These are phyloP conservation scores for Metschnikowia amazonensis DNA, from an alignment of 805 yeast genomes.

Conservation along the genomic window DNA sequence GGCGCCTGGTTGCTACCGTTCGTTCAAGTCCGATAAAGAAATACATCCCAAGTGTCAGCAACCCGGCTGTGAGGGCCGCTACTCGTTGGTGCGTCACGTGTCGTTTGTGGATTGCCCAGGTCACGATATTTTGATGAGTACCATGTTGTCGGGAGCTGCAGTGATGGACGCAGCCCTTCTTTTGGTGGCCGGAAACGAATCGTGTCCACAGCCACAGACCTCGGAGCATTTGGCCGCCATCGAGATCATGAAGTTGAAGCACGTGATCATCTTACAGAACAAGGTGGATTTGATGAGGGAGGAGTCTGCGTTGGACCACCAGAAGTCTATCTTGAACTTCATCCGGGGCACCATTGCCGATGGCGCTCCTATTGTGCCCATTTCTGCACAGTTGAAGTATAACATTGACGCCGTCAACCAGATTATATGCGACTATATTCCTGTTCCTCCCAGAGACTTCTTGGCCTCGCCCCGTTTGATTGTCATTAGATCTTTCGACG, in stretches of 20 bases:
- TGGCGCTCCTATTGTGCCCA: slow-evolving; percentile 98
- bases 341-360: slow-evolving; percentile 98
- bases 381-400: slow-evolving; percentile 97
- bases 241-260: slow-evolving; percentile 97
- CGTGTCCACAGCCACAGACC: slow-evolving; percentile 99
- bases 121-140: slow-evolving; percentile 99
- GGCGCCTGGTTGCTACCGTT: slow-evolving; percentile 91
- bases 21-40: slow-evolving; percentile 93
- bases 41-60: slow-evolving; percentile 88
- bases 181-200: slow-evolving; percentile 96
- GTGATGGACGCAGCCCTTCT: slow-evolving; percentile 99
- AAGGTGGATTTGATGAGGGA: slow-evolving; percentile 98
- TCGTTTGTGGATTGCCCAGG: slow-evolving; percentile 99
- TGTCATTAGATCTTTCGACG: slow-evolving; percentile 97
- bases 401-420: slow-evolving; percentile 98
- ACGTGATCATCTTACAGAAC: slow-evolving; percentile 92
- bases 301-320: slow-evolving; percentile 92
- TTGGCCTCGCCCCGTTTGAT: slow-evolving; percentile 89
- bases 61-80: slow-evolving; percentile 85
- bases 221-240: slow-evolving; percentile 99
- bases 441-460: slow-evolving; percentile 95
- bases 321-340: slow-evolving; percentile 85
- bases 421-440: slow-evolving; percentile 90
- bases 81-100: slow-evolving; percentile 89
- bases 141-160: slow-evolving; percentile 99